phyloP scores from a whole-genome alignment of 345 rosid species.

The Moricandia moricandioides region DNA sequence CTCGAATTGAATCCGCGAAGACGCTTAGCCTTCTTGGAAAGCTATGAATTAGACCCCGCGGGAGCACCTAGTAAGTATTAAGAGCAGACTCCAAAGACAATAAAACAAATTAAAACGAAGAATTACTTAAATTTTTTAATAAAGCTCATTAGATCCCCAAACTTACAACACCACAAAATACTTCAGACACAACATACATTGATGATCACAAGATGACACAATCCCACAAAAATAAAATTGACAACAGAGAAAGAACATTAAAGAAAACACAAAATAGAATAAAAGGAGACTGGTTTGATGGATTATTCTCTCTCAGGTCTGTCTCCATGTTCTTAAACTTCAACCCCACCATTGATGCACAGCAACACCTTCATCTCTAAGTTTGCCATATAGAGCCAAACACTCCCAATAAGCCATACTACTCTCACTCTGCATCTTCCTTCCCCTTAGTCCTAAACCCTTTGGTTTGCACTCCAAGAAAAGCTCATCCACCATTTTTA shows the following conservation, averaged over 20 bases:
- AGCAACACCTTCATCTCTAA: constrained; percentile 77
- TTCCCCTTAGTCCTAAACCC: constrained; percentile 36
- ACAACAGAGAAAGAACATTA: background rate
- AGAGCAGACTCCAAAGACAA: background rate
- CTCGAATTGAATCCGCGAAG: no score
- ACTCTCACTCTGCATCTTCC: constrained; percentile 35
- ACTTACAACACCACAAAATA: constrained; percentile 21
- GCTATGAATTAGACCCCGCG: no score
- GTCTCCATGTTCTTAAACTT: constrained; percentile 27
- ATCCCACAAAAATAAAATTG: background rate
- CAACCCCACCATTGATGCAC: constrained; percentile 90
- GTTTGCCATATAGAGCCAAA: constrained; percentile 71
- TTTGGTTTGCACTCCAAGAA: constrained; percentile 81
- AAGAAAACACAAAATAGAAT: background rate
- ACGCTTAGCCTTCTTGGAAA: no score
- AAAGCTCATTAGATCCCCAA: constrained; percentile 3
- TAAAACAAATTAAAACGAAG: background rate
- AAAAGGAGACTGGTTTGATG: constrained; percentile 9
- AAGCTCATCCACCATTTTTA: constrained; percentile 69
- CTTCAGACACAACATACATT: constrained; percentile 15
- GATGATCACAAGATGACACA: constrained; percentile 4
- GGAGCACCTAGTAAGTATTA: background rate
- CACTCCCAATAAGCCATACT: constrained; percentile 80
- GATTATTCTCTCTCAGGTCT: constrained; percentile 11
- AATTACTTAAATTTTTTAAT: background rate